Evolutionary conservation across 2,329 filamentous ascomycete species (phyloP), one percentile per base, ranked within the genome.

Genomic region (Scleromitrula shiraiana): DNA sequence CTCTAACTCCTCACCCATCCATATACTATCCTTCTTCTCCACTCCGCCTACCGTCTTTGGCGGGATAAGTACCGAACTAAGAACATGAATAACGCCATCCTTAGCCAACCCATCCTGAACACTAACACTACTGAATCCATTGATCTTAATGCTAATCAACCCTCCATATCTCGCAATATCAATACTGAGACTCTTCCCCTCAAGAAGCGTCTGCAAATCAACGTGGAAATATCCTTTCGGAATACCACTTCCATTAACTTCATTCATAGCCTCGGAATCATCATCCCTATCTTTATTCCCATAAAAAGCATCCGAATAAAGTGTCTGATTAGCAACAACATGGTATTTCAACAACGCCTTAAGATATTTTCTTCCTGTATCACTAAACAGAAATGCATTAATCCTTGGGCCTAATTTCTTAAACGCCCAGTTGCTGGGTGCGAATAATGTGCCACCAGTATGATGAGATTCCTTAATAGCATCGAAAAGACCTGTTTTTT

Each of bases 281-380:
- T 20, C 6, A 9, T 42, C 52, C 7, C 40, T 27, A 9, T 60
- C 51, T 19, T 69, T 68, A 7, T 68, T 60, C 41, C 74, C 74
- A 68, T 89, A 93, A 62, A 83, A 86, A 5, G 82, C 84, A 62
- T 95, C 90, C 5, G 83, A 87, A 71, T 95, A 96, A 0, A 95
- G 69, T 0, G 85, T 90, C 50, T 81, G 75, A 59, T 86, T 79
- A 35, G 80, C 75, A 1, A 84, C 83, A 41, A 90, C 74, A 60
- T 91, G 85, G 63, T 94, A 94, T 68, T 87, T 73, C 14, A 94
- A 71, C 38, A 95, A 70, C 0, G 87, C 87, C 55, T 77, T 80
- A 15, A 96, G 76, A 63, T 88, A 95, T 64, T 82, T 82, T 54
- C 76, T 71, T 2, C 90, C 90, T 44, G 74, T 76, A 50, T 83